Evolutionary conservation across 2,329 filamentous ascomycete genomes (phyloP).

Genomic region (Fusarium sp.): DNA sequence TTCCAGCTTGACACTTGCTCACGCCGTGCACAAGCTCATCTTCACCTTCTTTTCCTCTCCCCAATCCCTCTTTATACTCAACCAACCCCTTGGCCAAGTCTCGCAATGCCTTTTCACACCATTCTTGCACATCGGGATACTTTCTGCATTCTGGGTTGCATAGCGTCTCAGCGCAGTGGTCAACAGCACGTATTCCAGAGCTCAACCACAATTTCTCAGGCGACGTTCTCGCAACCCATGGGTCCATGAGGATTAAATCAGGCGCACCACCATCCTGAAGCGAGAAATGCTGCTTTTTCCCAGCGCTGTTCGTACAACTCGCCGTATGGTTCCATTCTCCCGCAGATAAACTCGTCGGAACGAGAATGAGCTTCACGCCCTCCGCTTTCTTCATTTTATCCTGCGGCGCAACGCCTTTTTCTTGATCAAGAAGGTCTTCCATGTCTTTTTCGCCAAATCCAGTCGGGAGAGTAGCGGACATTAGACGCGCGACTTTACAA

Average conservation of each 20-base stretch:
- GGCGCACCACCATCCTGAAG: slow-evolving; percentile 4
- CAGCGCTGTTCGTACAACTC: slow-evolving; percentile 8
- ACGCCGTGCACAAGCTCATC: background rate
- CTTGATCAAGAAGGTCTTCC: slow-evolving; percentile 5
- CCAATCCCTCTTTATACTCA: slow-evolving; percentile 10
- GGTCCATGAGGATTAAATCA: slow-evolving; percentile 17
- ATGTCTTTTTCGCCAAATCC: slow-evolving; percentile 4
- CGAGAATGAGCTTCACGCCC: background rate
- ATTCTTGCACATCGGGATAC: background rate
- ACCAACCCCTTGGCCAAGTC: background rate
- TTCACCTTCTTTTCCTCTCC: background rate
- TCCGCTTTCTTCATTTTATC: slow-evolving; percentile 7
- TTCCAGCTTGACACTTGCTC: slow-evolving; percentile 18
- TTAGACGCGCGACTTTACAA: slow-evolving; percentile 10
- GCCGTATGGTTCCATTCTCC: slow-evolving; percentile 19
- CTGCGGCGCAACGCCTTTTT: background rate
- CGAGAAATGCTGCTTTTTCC: slow-evolving; percentile 14
- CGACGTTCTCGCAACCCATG: slow-evolving; percentile 5
- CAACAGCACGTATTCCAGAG: slow-evolving; percentile 13
- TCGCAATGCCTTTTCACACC: slow-evolving; percentile 4
- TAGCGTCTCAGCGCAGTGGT: slow-evolving; percentile 5
- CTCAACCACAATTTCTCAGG: slow-evolving; percentile 2
- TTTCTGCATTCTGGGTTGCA: slow-evolving; percentile 10
- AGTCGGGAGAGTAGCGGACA: background rate
- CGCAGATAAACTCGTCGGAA: slow-evolving; percentile 6